These are phyloP conservation scores for Lodderomyces pseudojiufengensis DNA, from an alignment of 1,139 yeast genomes.

Conservation along the genomic window DNA sequence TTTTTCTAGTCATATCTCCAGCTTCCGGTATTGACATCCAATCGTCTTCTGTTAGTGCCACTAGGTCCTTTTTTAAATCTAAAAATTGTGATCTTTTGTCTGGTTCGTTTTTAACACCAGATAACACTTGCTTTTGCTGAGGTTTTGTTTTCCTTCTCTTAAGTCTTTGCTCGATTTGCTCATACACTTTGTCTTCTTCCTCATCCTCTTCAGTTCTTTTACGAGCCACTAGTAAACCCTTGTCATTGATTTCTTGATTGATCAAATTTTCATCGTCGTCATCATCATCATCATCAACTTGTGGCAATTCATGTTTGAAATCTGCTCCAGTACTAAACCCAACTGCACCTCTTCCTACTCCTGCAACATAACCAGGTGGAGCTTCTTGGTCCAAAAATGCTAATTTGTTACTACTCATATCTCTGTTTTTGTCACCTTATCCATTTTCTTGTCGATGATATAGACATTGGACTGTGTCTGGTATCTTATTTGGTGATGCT, in stretches of 20 bases:
- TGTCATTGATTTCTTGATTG: slow-evolving; percentile 17
- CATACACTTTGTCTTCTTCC: slow-evolving; percentile 75
- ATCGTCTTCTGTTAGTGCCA: slow-evolving; percentile 59
- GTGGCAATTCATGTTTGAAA: slow-evolving; percentile 39
- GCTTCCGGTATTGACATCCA: slow-evolving; percentile 89
- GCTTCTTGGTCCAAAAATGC: slow-evolving; percentile 83
- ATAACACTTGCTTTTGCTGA: neutral
- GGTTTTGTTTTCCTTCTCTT: slow-evolving; percentile 22
- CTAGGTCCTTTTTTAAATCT: slow-evolving; percentile 60
- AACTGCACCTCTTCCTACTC: slow-evolving; percentile 92
- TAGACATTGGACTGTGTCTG: too few species aligned
- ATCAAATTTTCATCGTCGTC: slow-evolving; percentile 17
- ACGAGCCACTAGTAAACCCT: slow-evolving; percentile 17
- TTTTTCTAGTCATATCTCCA: slow-evolving; percentile 77
- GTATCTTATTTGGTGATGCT: too few species aligned
- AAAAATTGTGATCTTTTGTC: slow-evolving; percentile 19
- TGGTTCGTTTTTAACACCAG: slow-evolving; percentile 6
- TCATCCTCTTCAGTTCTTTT: slow-evolving; percentile 53
- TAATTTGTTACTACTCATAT: slow-evolving; percentile 20
- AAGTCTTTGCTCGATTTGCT: slow-evolving; percentile 58
- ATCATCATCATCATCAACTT: slow-evolving; percentile 30
- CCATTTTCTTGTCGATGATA: too few species aligned
- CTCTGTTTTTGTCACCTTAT: too few species aligned
- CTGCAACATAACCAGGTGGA: slow-evolving; percentile 89
- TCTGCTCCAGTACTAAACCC: slow-evolving; percentile 75